Base-by-base conservation (phyloP, 768 basidiomycete genomes). In the Russula earlei region DNA sequence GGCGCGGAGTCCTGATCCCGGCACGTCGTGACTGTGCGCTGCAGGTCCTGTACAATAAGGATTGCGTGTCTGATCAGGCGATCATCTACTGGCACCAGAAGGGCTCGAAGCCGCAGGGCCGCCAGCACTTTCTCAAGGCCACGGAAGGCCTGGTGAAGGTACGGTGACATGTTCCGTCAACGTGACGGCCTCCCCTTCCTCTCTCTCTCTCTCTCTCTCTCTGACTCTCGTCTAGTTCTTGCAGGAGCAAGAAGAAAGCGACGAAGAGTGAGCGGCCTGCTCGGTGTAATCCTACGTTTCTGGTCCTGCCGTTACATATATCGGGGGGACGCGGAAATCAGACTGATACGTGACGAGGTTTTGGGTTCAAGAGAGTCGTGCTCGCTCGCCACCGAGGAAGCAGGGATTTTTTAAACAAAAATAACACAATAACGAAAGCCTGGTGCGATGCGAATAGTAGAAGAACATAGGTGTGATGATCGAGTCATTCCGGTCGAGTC, bases 1-100 rank as follows among this genome's bases (percentile, higher is more conserved):
- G 5, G 29, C 15, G 29, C 52, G 7, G 27, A 10, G 27, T 11
- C 5, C 1, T 15, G 25, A 34, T 9, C 6, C 5, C 25, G 5
- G 11, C 6, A 40, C 15, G 25, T 22, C 4, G 17, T 38, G 7
- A 5, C 40, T 43, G n/a, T n/a, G n/a, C n/a, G n/a, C n/a, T 19
- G 41, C 64, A 92, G 90, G 85, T 94, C 64, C 76, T 97, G 70
- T 97, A 96, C 74, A 94, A 94, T 74, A 84, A 88, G 65, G 95
- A 99, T 65, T 92, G 92, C 71, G 79, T 97, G 64, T 89, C 92
- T 53, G 92, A 94, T 67, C 87, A 94, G 67, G 93, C 94, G 58
- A 94, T 99, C 66, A 87, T 97, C 57, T 98, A 96, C 71, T 99
- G 95, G 95, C 77, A 91, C 71, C 85, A 90, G 73, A 99, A 99